Evolutionary conservation across 371 early-diverging fungal species (phyloP), one percentile per base, ranked within the genome.

Genomic region (Haplosporangium sp.): DNA sequence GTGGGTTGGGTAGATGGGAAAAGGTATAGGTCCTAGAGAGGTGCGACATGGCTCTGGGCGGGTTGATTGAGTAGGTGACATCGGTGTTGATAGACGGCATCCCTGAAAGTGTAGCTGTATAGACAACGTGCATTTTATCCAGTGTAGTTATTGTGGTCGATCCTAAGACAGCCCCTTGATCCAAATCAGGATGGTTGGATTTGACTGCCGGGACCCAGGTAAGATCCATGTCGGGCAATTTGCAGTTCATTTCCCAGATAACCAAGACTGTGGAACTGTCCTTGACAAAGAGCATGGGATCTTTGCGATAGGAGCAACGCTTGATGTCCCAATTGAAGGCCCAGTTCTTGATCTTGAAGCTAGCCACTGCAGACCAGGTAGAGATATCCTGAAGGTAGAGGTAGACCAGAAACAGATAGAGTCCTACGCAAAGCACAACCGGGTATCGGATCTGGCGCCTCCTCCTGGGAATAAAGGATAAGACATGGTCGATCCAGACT

Each of bases 211-310:
- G 65, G 14, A 65, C 62, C 86, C 84, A 86, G 14, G 69, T 67
- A 6, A 89, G 55, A 1, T 50, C 65, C 86, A 89, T 84, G 20
- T 86, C 83, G 14, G 83, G 76, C 37, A 79, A 50, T 8, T 73
- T 55, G 59, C 89, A 89, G 51, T 87, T 89, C 80, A 85, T 84
- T 48, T 89, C 89, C 89, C 89, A 89, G 14, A 89, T 86, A 5
- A 89, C 83, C 57, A 87, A 83, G 16, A 86, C 79, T 43, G 85
- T 82, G 11, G 81, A 70, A 10, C 81, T 83, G 51, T 86, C 89
- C 57, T 85, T 82, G 18, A 89, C 84, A 68, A 82, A 87, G 18
- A 89, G 64, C 63, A 87, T 82, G 0, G 89, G 89, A 21, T 86
- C 81, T 54, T 89, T 89, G 61, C 89, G 81, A 45, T 87, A 79